Base-by-base conservation (phyloP, 2,329 filamentous ascomycete genomes). In the Ceratocystiopsis brevicomis region DNA sequence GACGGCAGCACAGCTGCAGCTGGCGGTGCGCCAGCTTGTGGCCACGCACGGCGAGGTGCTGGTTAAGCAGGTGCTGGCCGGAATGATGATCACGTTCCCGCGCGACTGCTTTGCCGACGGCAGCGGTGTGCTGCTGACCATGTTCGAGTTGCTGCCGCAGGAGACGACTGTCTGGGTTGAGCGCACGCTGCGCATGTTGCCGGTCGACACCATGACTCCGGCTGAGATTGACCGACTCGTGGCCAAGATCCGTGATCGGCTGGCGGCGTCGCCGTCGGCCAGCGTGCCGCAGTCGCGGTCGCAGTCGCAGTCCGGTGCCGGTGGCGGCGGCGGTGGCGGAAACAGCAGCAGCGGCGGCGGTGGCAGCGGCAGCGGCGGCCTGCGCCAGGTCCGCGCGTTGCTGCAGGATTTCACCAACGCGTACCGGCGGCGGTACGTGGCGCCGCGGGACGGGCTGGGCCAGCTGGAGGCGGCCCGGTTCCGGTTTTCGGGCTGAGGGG, bases 41-140 rank as follows among this genome's bases (percentile, higher is more conserved):
- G 50, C 69, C 2, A 63, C 68, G 1, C 76, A 86, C 49, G 86
- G 90, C 35, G 78, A 85, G 54, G 65, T 76, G 44, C 67, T 98
- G 25, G 78, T 90, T 9, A 88, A 94, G 61, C 81, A 87, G 49
- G 78, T 93, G 45, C 70, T 98, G 64, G 90, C 87, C 1, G 90
- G 90, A 47, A 93, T 98, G 87, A 96, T 98, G 88, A 95, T 95
- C 58, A 92, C 81, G 0, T 98, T 98, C 63, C 92, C 90, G 0
- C 76, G 83, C 38, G 90, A 96, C 59, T 95, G 87, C 62, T 93
- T 96, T 56, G 79, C 87, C 0, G 90, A 98, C 56, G 87, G 86
- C 15, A 94, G 85, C 40, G 87, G 86, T 5, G 84, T 94, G n/a
- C 64, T 98, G 42, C 74, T 98, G 47, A 78, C 80, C 4, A 68